phyloP scores from a whole-genome alignment of 495 filamentous ascomycete species.

The Neurospora sublineolata region DNA sequence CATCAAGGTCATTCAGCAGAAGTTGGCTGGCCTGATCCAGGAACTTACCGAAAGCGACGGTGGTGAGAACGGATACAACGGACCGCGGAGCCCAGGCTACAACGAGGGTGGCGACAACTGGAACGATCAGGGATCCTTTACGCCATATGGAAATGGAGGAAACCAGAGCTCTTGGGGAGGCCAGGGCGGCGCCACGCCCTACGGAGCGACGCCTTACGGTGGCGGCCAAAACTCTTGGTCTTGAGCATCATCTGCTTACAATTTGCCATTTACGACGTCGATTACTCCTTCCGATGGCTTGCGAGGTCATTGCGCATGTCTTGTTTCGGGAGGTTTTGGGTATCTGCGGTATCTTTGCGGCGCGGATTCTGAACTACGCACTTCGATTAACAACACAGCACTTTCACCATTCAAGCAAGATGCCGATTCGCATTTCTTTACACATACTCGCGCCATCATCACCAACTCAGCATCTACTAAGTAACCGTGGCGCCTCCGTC shows the following conservation, averaged over 20 bases:
- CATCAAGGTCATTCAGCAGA: constrained; percentile 79
- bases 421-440: neutral
- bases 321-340: neutral
- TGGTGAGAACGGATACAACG: constrained; percentile 43
- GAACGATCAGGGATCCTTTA: constrained; percentile 59
- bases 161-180: constrained; percentile 56
- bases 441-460: neutral
- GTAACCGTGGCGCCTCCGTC: neutral
- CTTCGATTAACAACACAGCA: neutral
- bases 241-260: constrained; percentile 4
- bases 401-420: neutral
- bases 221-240: constrained; percentile 14
- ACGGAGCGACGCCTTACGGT: constrained; percentile 26
- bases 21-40: constrained; percentile 75
- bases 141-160: constrained; percentile 53
- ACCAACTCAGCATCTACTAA: neutral
- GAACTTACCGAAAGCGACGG: constrained; percentile 48
- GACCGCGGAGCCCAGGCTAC: constrained; percentile 50
- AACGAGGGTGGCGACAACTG: constrained; percentile 44
- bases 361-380: neutral
- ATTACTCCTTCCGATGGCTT: neutral
- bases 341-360: neutral
- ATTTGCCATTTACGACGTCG: neutral
- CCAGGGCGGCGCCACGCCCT: constrained; percentile 59
- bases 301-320: neutral